Evolutionary conservation across 2,329 filamentous ascomycete species (phyloP), one percentile per base, ranked within the genome.

Genomic region (Arthrobotrys sinensis): DNA sequence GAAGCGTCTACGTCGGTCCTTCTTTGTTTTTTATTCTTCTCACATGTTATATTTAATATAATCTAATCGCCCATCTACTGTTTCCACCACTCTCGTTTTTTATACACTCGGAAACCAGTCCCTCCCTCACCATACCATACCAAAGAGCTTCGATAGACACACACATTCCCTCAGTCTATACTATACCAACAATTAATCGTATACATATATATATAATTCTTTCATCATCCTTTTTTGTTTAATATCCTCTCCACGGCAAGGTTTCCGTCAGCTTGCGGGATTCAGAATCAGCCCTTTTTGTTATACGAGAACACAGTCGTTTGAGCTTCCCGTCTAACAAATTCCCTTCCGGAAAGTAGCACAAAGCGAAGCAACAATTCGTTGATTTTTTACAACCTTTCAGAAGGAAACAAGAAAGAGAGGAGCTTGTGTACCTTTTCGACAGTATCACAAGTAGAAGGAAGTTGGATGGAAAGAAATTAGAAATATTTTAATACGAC

Each of bases 51-150:
- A 73, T 65, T 77, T 77, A 71, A 77, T 77, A 77, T 77, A 77
- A 77, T 77, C 38, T 70, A 69, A 77, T 70, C 73, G 50, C 66
- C 55, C 60, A 43, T 65, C 72, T 65, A 60, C 72, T 76, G 72
- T 77, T 77, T 77, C 73, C 73, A 77, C 66, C 73, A 77, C 73
- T 77, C 73, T 77, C 73, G 73, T 77, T 77, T 76, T 76, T 63
- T 73, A 64, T 63, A 73, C 60, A 66, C 65, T 60, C 43, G 73
- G 73, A 77, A 77, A 71, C 50, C 50, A 70, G 72, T 76, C 57
- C 60, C 60, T 77, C 73, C 60, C 73, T 77, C 73, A 67, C 50
- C 24, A 8, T 45, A 43, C 43, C n/a, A 70, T 50, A 62, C 38
- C 45, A 69, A 48, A 76, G 53, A 67, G 53, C 52, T 38, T 76